phyloP scores from a whole-genome alignment of 768 basidiomycete genomes.

The Paxillus ammoniavirescens region DNA sequence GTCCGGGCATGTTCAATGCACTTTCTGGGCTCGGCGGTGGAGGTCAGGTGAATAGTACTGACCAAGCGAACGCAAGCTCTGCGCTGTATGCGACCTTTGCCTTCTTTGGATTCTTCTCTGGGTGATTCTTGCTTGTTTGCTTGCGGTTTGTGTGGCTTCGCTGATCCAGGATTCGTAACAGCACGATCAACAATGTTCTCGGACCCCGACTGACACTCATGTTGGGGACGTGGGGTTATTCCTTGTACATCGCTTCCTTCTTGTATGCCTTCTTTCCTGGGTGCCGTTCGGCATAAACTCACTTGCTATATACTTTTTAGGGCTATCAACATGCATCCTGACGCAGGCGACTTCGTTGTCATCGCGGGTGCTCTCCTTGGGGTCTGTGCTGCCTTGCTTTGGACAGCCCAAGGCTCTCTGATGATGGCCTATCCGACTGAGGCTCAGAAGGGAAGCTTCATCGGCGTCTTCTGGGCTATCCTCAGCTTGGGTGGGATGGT shows the following conservation, averaged over 20 bases:
- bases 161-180: slow-evolving; percentile 19
- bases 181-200: slow-evolving; percentile 74
- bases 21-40: slow-evolving; percentile 79
- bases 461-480: slow-evolving; percentile 61
- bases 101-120: slow-evolving; percentile 63
- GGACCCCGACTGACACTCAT: slow-evolving; percentile 49
- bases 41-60: slow-evolving; percentile 64
- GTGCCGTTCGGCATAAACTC: neutral
- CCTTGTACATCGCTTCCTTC: slow-evolving; percentile 46
- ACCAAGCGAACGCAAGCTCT: slow-evolving; percentile 66
- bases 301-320: slow-evolving; percentile 36
- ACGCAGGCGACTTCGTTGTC: slow-evolving; percentile 45
- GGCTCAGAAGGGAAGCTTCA: slow-evolving; percentile 52
- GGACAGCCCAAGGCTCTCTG: slow-evolving; percentile 51
- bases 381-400: slow-evolving; percentile 48
- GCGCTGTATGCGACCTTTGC: slow-evolving; percentile 67
- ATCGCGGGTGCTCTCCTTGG: slow-evolving; percentile 51
- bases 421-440: slow-evolving; percentile 60
- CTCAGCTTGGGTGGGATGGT: slow-evolving; percentile 82
- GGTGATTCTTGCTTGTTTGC: slow-evolving; percentile 40
- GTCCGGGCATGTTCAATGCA: slow-evolving; percentile 73
- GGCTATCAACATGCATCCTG: slow-evolving; percentile 38
- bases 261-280: slow-evolving; percentile 32
- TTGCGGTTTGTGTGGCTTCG: neutral
- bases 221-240: slow-evolving; percentile 52